Evolutionary conservation across 176 grass and related monocot genomes (phyloP).

Genomic region (Ensete glaucum): DNA sequence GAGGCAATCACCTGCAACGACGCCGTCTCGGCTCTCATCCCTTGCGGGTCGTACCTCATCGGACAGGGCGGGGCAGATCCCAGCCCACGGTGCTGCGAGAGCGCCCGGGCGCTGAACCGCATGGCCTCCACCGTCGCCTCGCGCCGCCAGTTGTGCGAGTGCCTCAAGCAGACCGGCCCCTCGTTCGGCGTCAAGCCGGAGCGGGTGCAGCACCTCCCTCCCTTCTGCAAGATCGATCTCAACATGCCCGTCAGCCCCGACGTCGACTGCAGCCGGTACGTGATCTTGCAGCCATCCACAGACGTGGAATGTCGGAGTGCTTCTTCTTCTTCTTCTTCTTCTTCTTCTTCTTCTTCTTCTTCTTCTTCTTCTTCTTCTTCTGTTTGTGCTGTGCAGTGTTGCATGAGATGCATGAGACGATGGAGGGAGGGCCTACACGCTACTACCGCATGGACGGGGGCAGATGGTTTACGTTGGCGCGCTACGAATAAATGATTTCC

Average conservation of each 20-base stretch:
- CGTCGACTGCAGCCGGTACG: constrained; percentile 38
- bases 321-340: too few species aligned
- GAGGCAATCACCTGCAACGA: constrained; percentile 27
- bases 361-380: too few species aligned
- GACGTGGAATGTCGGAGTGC: too few species aligned
- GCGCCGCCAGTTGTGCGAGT: constrained; percentile 42
- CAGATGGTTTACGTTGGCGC: too few species aligned
- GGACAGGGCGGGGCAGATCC: constrained; percentile 27
- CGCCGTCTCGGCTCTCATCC: constrained; percentile 33
- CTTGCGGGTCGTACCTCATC: constrained; percentile 35
- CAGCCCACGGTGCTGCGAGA: constrained; percentile 31
- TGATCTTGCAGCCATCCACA: too few species aligned
- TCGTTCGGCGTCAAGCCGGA: constrained; percentile 47
- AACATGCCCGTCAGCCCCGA: constrained; percentile 28
- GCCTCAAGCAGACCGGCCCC: constrained; percentile 39
- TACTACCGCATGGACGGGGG: too few species aligned
- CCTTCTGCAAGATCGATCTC: constrained; percentile 40
- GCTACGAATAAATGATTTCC: too few species aligned
- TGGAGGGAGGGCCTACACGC: too few species aligned
- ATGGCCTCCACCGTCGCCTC: constrained; percentile 28
- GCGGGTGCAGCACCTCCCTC: constrained; percentile 25
- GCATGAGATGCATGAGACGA: too few species aligned
- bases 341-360: too few species aligned
- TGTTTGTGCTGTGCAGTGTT: too few species aligned
- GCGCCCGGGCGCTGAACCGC: constrained; percentile 24